Conservation (phyloP, 768 basidiomycete species). For the Krasilnikovozyma curviuscula region DNA sequence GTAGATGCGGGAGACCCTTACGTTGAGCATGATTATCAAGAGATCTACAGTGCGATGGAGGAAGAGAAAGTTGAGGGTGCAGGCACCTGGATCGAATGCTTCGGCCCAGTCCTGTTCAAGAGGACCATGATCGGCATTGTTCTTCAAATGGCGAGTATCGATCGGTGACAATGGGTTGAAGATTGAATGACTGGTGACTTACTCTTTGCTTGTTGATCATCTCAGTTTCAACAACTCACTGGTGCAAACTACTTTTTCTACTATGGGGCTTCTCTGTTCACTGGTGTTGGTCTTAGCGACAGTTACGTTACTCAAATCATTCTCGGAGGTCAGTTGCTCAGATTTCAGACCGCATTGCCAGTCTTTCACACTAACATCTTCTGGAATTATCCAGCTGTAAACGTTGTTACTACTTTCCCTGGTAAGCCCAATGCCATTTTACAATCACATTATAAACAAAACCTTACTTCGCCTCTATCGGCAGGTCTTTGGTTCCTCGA, state of each 20-base stretch:
- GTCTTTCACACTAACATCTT: too few relatives aligned
- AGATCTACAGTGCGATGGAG: slow-evolving; percentile 38
- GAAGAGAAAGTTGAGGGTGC: slow-evolving; percentile 30
- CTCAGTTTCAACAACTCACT: slow-evolving; percentile 53
- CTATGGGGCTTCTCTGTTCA: slow-evolving; percentile 44
- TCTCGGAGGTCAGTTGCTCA: too few relatives aligned
- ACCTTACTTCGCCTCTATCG: too few relatives aligned
- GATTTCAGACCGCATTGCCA: too few relatives aligned
- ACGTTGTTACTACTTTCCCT: slow-evolving; percentile 21
- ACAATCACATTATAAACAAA: too few relatives aligned
- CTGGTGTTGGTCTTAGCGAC: slow-evolving; percentile 46
- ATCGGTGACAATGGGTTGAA: too few relatives aligned
- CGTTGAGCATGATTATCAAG: slow-evolving; percentile 28
- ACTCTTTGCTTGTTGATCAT: too few relatives aligned
- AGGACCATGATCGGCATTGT: slow-evolving; percentile 14
- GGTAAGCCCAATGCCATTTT: too few relatives aligned
- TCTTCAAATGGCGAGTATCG: too few relatives aligned
- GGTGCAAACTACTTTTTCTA: slow-evolving; percentile 15
- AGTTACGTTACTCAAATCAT: slow-evolving; percentile 48
- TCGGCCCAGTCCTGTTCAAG: slow-evolving; percentile 24
- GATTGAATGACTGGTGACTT: too few relatives aligned
- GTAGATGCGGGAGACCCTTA: slow-evolving; percentile 13
- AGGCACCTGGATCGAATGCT: slow-evolving; percentile 51
- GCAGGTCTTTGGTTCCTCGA: slow-evolving; percentile 60
- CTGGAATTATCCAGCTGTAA: too few relatives aligned